These are phyloP conservation scores for Mimosa pudica DNA, from an alignment of 306 rosid species.

Conservation along the genomic window DNA sequence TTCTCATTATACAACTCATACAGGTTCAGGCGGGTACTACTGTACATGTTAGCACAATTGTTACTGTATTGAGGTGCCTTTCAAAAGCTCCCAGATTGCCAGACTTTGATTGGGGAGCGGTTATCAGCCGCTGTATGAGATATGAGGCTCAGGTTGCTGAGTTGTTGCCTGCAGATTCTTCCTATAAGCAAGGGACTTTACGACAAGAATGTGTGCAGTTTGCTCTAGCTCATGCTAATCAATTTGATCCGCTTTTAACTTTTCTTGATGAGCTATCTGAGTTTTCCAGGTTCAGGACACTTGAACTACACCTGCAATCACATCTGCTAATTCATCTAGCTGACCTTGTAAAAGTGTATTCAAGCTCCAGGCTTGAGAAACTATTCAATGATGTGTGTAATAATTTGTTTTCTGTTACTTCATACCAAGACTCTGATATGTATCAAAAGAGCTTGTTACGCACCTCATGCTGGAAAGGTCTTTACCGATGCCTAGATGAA, in stretches of 20 bases:
- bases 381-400: constrained; percentile 59
- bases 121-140: constrained; percentile 86
- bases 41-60: constrained; percentile 45
- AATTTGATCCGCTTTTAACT: constrained; percentile 70
- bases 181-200: constrained; percentile 54
- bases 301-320: constrained; percentile 72
- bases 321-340: constrained; percentile 73
- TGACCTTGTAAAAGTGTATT: constrained; percentile 69
- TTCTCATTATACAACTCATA: constrained; percentile 36
- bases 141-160: constrained; percentile 60
- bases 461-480: constrained; percentile 91
- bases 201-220: constrained; percentile 79
- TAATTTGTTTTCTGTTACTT: constrained; percentile 56
- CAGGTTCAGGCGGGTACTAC: constrained; percentile 52
- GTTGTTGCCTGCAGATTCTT: constrained; percentile 41
- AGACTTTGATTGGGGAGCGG: constrained; percentile 81
- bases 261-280: constrained; percentile 92
- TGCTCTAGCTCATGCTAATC: constrained; percentile 82
- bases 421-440: constrained; percentile 40
- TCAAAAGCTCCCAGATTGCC: constrained; percentile 94
- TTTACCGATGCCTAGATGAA: constrained; percentile 68
- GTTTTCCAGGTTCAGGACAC: constrained; percentile 73
- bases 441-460: constrained; percentile 51
- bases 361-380: constrained; percentile 80
- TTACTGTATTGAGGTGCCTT: constrained; percentile 75